A percentile compares a stretch with the other conserved stretches of the same genome.
Evolutionary conservation across 2,329 filamentous ascomycete genomes (phyloP).

Genomic region (Trichophyton benhamiae): DNA sequence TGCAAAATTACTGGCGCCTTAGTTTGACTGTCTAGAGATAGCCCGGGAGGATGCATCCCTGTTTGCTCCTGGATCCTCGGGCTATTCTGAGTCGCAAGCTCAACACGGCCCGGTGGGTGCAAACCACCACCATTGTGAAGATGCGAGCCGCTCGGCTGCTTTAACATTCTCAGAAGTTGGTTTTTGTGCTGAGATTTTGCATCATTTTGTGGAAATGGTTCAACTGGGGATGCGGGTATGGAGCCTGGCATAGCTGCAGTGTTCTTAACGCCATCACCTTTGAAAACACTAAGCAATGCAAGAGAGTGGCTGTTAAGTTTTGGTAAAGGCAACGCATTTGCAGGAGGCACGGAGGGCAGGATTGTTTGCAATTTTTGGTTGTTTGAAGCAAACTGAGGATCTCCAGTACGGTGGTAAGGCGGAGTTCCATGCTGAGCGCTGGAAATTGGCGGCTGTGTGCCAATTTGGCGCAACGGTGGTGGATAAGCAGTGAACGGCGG

Average conservation of each 20-base stretch:
- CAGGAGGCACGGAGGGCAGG: conserved; percentile 39
- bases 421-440: conserved; percentile 9
- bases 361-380: conserved; percentile 20
- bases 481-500: background rate
- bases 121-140: background rate
- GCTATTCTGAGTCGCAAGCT: conserved; percentile 32
- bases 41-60: background rate
- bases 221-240: conserved; percentile 13
- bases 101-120: conserved; percentile 25
- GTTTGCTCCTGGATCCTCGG: conserved; percentile 7
- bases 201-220: conserved; percentile 15
- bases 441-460: background rate
- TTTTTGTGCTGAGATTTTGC: conserved; percentile 27
- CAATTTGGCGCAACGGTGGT: background rate
- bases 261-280: conserved; percentile 23
- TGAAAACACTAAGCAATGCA: conserved; percentile 48
- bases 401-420: conserved; percentile 37
- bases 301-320: conserved; percentile 47
- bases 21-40: background rate
- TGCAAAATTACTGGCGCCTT: conserved; percentile 7
- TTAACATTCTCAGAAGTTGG: conserved; percentile 24
- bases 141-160: background rate
- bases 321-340: conserved; percentile 46
- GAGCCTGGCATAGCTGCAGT: conserved; percentile 16
- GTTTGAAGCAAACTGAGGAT: conserved; percentile 33